Conservation (phyloP, 2,329 filamentous ascomycete genomes). For the Orbilia javanica region DNA sequence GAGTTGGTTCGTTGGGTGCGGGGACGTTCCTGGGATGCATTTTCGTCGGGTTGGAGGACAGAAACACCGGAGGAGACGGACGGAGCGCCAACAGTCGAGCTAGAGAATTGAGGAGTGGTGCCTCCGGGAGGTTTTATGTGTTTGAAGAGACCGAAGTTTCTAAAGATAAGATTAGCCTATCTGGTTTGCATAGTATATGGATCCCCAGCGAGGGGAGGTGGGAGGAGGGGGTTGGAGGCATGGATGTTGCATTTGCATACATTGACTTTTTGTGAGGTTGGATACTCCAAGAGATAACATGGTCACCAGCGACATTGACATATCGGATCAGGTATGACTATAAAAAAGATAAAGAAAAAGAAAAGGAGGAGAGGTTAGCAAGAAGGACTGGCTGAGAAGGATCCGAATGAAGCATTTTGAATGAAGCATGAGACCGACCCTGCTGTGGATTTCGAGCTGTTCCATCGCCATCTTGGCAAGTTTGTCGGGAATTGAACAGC, state of each 20-base stretch:
- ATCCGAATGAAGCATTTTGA: conserved; percentile 11
- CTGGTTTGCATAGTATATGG: too few relatives aligned
- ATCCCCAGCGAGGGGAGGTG: not conserved
- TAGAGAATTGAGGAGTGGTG: conserved; percentile 61
- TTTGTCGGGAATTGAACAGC: conserved; percentile 36
- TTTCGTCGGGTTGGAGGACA: conserved; percentile 72
- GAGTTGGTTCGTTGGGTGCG: conserved; percentile 76
- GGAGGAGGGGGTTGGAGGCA: too few relatives aligned
- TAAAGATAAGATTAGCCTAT: conserved; percentile 63
- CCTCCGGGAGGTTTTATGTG: conserved; percentile 68
- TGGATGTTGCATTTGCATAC: too few relatives aligned
- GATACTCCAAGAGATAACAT: conserved; percentile 97
- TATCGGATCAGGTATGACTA: conserved; percentile 98
- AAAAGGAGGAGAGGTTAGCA: too few relatives aligned
- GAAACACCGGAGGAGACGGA: conserved; percentile 65
- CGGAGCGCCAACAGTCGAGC: conserved; percentile 60
- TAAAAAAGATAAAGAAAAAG: not conserved
- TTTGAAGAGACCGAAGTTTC: conserved; percentile 97
- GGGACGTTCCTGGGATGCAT: conserved; percentile 74
- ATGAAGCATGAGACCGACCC: conserved; percentile 71
- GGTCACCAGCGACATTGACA: conserved; percentile 88
- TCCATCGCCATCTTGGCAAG: conserved; percentile 76
- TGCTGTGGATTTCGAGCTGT: conserved; percentile 96
- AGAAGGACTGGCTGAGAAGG: conserved; percentile 10
- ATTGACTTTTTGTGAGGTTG: conserved; percentile 98